A percentile compares a stretch with the other conserved stretches of the same genome.
Conservation (phyloP, 2,329 filamentous ascomycete genomes). For the Diaporthe citriasiana region DNA sequence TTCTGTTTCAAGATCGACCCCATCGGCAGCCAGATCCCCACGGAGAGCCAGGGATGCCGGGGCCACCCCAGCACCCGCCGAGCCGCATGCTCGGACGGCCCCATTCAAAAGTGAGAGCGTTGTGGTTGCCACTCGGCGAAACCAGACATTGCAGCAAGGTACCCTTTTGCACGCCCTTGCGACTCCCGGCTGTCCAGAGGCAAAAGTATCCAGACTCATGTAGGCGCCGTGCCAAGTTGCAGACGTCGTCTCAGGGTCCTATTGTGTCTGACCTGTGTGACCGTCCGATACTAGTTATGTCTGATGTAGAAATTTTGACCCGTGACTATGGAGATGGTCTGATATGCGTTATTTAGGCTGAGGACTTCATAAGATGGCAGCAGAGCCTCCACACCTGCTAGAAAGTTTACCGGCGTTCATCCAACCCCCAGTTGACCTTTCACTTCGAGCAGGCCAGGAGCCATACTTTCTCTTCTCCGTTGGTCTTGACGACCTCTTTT, state of each 20-base stretch:
- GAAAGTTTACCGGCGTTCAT: neutral
- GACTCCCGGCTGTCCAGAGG: neutral
- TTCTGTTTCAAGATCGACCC: slow-evolving; percentile 34
- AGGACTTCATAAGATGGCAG: slow-evolving; percentile 31
- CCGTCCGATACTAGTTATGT: slow-evolving; percentile 28
- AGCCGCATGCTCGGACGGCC: slow-evolving; percentile 25
- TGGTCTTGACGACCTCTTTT: slow-evolving; percentile 8
- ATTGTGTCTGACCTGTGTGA: slow-evolving; percentile 25
- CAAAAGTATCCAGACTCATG: slow-evolving; percentile 22
- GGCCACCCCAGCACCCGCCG: slow-evolving; percentile 7
- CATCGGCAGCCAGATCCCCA: slow-evolving; percentile 7
- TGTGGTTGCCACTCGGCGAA: slow-evolving; percentile 25
- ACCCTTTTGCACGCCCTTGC: neutral
- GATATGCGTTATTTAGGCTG: slow-evolving; percentile 23
- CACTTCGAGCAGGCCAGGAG: slow-evolving; percentile 12
- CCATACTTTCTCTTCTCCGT: slow-evolving; percentile 25
- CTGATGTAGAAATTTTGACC: slow-evolving; percentile 22
- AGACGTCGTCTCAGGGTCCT: slow-evolving; percentile 26
- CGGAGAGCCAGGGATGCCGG: neutral
- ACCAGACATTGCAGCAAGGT: slow-evolving; percentile 14
- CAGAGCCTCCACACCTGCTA: slow-evolving; percentile 5
- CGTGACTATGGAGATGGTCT: slow-evolving; percentile 23
- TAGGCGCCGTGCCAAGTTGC: slow-evolving; percentile 31
- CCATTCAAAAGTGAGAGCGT: slow-evolving; percentile 22
- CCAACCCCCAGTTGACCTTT: slow-evolving; percentile 12